Evolutionary conservation across 2,329 filamentous ascomycete genomes (phyloP).

Genomic region (Arthroderma uncinatum): DNA sequence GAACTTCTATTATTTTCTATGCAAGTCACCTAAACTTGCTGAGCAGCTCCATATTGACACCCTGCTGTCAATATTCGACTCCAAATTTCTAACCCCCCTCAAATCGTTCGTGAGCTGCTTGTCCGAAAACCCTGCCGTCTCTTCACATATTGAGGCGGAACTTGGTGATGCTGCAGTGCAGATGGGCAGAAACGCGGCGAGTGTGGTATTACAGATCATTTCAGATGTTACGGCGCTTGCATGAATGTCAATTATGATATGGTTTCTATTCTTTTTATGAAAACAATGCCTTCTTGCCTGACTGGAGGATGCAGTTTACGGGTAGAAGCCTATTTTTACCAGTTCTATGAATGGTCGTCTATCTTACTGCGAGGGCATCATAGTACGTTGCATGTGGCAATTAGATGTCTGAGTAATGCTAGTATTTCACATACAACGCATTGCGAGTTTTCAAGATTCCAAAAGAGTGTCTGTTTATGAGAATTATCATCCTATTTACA

Average conservation of each 20-base stretch:
- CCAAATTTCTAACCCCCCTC: constrained; percentile 25
- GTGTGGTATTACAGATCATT: constrained; percentile 13
- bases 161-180: constrained; percentile 10
- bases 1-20: constrained; percentile 48
- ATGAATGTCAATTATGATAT: background rate
- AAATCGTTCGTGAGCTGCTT: constrained; percentile 14
- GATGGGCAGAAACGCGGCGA: constrained; percentile 10
- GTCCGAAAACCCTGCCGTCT: constrained; percentile 7
- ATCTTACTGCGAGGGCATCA: background rate
- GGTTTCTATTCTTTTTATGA: background rate
- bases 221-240: constrained; percentile 9
- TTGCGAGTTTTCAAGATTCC: too few relatives aligned
- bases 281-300: background rate
- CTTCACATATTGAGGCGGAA: constrained; percentile 11
- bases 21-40: constrained; percentile 38
- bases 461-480: background rate
- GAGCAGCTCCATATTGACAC: constrained; percentile 36
- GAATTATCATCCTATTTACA: background rate
- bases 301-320: background rate
- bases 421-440: too few relatives aligned
- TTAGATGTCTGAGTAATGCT: background rate
- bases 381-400: background rate
- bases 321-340: background rate
- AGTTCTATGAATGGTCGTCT: background rate
- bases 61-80: constrained; percentile 25